Percentiles rank a stretch among this genome's conserved stretches.
Evolutionary conservation across 192 early-diverging fungal genomes (phyloP).

Genomic region (Coemansia sp.): DNA sequence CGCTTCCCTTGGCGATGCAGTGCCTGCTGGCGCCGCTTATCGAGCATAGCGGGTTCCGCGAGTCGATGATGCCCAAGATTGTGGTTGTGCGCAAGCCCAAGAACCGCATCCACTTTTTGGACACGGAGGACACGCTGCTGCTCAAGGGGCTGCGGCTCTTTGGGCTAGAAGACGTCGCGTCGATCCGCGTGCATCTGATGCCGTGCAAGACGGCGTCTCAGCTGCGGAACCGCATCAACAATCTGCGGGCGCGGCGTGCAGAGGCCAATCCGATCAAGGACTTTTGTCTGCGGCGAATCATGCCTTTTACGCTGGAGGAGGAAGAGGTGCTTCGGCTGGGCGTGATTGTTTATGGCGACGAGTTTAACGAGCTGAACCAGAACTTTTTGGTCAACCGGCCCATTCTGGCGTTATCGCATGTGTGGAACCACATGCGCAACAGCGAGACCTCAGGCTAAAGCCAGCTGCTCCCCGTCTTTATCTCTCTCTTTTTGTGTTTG

Average conservation of each 20-base stretch:
- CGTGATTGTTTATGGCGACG: constrained; percentile 45
- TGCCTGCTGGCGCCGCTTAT: constrained; percentile 31
- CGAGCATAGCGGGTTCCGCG: constrained; percentile 32
- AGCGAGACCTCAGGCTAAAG: neutral
- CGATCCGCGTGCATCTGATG: constrained; percentile 51
- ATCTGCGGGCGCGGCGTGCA: constrained; percentile 39
- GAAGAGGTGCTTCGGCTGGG: constrained; percentile 49
- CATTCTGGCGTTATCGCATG: constrained; percentile 42
- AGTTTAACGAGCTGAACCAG: constrained; percentile 43
- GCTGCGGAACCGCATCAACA: constrained; percentile 53
- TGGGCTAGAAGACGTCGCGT: constrained; percentile 47
- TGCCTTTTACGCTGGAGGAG: constrained; percentile 55
- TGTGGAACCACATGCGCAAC: constrained; percentile 36
- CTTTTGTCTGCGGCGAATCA: constrained; percentile 43
- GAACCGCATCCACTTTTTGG: constrained; percentile 54
- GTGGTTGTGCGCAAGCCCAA: constrained; percentile 50
- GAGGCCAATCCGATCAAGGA: constrained; percentile 50
- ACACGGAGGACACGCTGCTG: constrained; percentile 46
- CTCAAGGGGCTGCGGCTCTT: constrained; percentile 49
- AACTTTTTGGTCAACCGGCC: constrained; percentile 43
- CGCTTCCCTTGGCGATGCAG: constrained; percentile 33
- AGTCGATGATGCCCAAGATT: constrained; percentile 44
- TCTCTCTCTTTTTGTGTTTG: neutral
- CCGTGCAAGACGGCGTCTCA: constrained; percentile 55
- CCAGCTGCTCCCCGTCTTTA: neutral